A percentile compares a stretch with the other conserved stretches of the same genome.
These are phyloP conservation scores for Neopestalotiopsis sp. DNA, from an alignment of 2,329 filamentous ascomycete species.

Conservation along the genomic window DNA sequence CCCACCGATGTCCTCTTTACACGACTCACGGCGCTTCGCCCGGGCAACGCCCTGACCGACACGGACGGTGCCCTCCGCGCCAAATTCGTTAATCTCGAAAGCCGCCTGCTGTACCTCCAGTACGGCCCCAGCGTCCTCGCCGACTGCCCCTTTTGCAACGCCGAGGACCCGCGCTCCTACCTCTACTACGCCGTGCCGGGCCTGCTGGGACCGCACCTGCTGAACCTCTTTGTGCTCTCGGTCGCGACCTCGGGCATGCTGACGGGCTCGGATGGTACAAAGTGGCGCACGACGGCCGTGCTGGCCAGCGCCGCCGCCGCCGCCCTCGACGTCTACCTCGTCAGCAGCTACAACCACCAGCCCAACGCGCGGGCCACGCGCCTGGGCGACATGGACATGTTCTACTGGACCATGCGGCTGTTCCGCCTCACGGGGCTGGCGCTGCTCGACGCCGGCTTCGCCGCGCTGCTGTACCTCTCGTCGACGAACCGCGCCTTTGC, in stretches of 20 bases:
- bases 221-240: conserved; percentile 76
- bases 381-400: conserved; percentile 68
- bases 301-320: conserved; percentile 64
- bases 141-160: conserved; percentile 80
- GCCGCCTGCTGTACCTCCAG: conserved; percentile 80
- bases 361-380: conserved; percentile 67
- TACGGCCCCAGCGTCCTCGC: conserved; percentile 78
- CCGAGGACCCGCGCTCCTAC: conserved; percentile 73
- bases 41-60: conserved; percentile 51
- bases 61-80: conserved; percentile 69
- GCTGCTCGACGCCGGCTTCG: conserved; percentile 66
- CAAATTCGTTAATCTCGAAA: conserved; percentile 73
- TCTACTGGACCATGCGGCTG: conserved; percentile 72
- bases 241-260: conserved; percentile 73
- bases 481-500: conserved; percentile 81
- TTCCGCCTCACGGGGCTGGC: conserved; percentile 69
- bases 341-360: conserved; percentile 69
- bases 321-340: conserved; percentile 68
- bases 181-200: conserved; percentile 80
- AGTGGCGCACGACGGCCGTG: conserved; percentile 75
- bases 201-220: conserved; percentile 76
- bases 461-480: conserved; percentile 72
- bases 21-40: conserved; percentile 67
- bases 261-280: conserved; percentile 64
- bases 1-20: conserved; percentile 85